These are phyloP conservation scores for Teratosphaeria epicoccoides DNA, from an alignment of 2,329 filamentous ascomycete genomes.

Conservation along the genomic window DNA sequence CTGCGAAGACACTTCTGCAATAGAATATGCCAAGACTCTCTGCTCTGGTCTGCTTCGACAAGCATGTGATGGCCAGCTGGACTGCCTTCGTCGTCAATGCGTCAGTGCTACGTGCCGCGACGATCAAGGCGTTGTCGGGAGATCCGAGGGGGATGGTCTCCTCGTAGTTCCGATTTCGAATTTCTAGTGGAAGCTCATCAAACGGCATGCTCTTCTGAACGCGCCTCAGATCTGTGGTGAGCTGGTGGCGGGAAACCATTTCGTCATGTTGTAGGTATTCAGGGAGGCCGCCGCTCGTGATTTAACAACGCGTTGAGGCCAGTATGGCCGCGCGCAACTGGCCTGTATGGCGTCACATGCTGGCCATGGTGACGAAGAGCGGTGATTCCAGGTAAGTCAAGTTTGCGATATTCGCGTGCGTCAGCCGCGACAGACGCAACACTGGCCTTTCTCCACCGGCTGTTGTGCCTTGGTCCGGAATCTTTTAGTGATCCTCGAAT, in stretches of 20 bases:
- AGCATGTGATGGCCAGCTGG: constrained; percentile 10
- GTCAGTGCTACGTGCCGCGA: constrained; percentile 3
- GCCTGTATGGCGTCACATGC: background rate
- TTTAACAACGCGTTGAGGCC: background rate
- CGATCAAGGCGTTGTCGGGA: constrained; percentile 1
- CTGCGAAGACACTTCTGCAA: constrained; percentile 7
- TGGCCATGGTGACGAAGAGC: background rate
- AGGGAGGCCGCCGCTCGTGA: background rate
- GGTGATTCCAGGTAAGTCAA: too few species aligned
- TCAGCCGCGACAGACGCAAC: too few species aligned
- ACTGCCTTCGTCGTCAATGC: background rate
- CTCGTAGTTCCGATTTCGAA: constrained; percentile 10
- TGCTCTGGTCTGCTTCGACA: constrained; percentile 3
- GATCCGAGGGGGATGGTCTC: background rate
- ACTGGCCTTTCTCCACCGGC: too few species aligned
- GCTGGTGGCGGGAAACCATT: background rate
- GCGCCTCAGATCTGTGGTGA: background rate
- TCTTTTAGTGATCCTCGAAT: too few species aligned
- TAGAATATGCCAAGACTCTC: constrained; percentile 13
- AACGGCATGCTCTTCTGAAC: constrained; percentile 1
- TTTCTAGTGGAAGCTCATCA: constrained; percentile 7
- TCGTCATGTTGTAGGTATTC: background rate
- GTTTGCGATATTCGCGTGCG: too few species aligned
- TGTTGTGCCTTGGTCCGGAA: too few species aligned
- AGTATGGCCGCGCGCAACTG: background rate